Evolutionary conservation across 257 asterid genomes (phyloP).

Genomic region (Plantago ovata): DNA sequence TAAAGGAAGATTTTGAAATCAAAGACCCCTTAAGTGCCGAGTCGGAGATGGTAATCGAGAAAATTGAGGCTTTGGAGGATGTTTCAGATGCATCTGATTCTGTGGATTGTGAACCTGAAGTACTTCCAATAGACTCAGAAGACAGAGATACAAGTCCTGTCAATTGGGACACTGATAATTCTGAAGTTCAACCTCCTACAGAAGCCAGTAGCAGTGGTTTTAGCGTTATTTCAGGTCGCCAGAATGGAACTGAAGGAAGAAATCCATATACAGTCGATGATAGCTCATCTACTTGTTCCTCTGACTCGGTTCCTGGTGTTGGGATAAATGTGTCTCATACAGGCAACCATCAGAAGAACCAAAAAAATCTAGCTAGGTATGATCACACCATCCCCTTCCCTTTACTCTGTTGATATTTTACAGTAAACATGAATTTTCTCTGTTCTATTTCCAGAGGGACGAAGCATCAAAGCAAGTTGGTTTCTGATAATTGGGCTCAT

Average conservation of each 20-base stretch:
- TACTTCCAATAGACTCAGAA: conserved; percentile 48
- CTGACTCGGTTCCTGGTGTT: conserved; percentile 75
- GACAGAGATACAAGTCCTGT: conserved; percentile 51
- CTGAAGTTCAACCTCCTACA: conserved; percentile 55
- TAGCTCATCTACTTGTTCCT: conserved; percentile 89
- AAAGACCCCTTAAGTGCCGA: conserved; percentile 24
- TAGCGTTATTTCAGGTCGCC: conserved; percentile 45
- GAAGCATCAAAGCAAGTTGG: conserved; percentile 46
- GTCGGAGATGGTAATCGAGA: conserved; percentile 33
- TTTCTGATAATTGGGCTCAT: conserved; percentile 42
- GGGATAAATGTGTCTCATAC: conserved; percentile 35
- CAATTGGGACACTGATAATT: conserved; percentile 45
- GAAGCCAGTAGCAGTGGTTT: conserved; percentile 45
- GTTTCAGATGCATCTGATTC: conserved; percentile 82
- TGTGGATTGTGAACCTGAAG: conserved; percentile 52
- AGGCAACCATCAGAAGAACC: conserved; percentile 37
- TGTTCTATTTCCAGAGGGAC: conserved; percentile 40
- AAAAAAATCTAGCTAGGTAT: conserved; percentile 63
- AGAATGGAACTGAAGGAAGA: conserved; percentile 53
- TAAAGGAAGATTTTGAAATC: conserved; percentile 42
- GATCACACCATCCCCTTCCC: not conserved
- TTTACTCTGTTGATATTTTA: not conserved
- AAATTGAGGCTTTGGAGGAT: conserved; percentile 54
- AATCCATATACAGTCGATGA: conserved; percentile 61
- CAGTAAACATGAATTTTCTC: conserved; percentile 9